Evolutionary conservation across 805 yeast species (phyloP), one percentile per base, ranked within the genome.

Genomic region (Wickerhamomyces xylosicus): DNA sequence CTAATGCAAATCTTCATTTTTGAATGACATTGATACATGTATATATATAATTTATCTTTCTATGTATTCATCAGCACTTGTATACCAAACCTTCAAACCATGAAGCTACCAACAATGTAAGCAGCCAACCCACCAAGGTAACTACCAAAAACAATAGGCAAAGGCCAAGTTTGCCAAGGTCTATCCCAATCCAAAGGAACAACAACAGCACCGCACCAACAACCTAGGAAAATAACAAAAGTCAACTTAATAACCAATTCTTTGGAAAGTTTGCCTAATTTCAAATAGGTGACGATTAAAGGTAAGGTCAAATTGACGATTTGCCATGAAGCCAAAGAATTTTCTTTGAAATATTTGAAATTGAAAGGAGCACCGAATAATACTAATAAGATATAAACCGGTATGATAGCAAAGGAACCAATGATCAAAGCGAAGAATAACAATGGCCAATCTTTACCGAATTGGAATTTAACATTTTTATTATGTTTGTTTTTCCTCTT

Each of bases 151-250:
- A 90, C 64, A 33, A 90, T 68, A 1, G 97, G 90, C 39, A 86
- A 74, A 6, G 98, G 98, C 94, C 96, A 90, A 38, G 68, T 71
- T 59, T 90, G 98, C 98, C 98, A 90, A 19, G 82, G 85, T 50
- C 97, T 71, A 57, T 90, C 98, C 98, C 98, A 90, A 59, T 90
- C 98, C 42, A 92, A 67, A 0, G 97, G 97, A 42, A 92, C 87
- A 1, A 95, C 97, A 29, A 85, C 59, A 3, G 90, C 95, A 14
- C 97, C 97, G 1, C 86, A 47, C 97, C 97, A 90, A 6, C 89
- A 77, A 2, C 96, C 95, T 9, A 15, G 10, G 9, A 17, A 8
- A 10, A 31, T 10, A 15, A 17, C 13, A 5, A 15, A 15, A 15
- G 19, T 31, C 17, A 31, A 31, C 13, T 31, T 10, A 15, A 16